Base-by-base conservation (phyloP, 352 stramenopile species). In the Phytophthora citrophthora region DNA sequence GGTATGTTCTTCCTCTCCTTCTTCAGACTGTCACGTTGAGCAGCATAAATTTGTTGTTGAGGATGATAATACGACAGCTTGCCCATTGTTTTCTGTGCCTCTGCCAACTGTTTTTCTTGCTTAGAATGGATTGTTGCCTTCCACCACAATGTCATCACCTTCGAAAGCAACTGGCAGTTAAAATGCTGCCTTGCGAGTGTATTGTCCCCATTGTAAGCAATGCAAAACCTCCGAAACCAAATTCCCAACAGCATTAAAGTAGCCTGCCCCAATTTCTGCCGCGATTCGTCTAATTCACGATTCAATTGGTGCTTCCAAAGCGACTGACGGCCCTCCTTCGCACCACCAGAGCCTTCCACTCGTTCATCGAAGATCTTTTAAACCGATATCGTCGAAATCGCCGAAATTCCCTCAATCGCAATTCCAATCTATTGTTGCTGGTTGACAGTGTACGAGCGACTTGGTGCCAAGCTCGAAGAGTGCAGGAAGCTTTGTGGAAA, bases 41-140 rank as follows among this genome's bases (percentile, higher is more conserved):
- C 43, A 1, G 47, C 53, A 9, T 77, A 72, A 2, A 32, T 13
- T 49, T 71, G 51, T n/a, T 79, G 72, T n/a, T 74, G 34, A 24
- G 64, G 48, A 2, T 78, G 61, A 59, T 88, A 77, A 36, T 70
- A 76, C 0, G 74, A 80, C n/a, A 83, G 59, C 7, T 59, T 74
- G 9, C 55, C 55, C 16, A 80, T 69, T 9, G 61, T 41, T 39
- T 73, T 54, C 26, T 81, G 70, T 11, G 78, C 74, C 15, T 79
- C 67, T 7, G 61, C 4, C n/a, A 88, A 50, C 2, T 88, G 50
- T 23, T 64, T 59, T 39, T 88, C 81, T 60, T 90, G 81, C 51
- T 88, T 90, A 0, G 39, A 39, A 41, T 88, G 70, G 7, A 86
- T 66, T 1, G 72, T 73, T 36, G 67, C 41, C 12, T 70, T 77